A percentile compares a stretch with the other conserved stretches of the same genome.
Evolutionary conservation across 345 rosid genomes (phyloP).

Genomic region (Populus nigra): DNA sequence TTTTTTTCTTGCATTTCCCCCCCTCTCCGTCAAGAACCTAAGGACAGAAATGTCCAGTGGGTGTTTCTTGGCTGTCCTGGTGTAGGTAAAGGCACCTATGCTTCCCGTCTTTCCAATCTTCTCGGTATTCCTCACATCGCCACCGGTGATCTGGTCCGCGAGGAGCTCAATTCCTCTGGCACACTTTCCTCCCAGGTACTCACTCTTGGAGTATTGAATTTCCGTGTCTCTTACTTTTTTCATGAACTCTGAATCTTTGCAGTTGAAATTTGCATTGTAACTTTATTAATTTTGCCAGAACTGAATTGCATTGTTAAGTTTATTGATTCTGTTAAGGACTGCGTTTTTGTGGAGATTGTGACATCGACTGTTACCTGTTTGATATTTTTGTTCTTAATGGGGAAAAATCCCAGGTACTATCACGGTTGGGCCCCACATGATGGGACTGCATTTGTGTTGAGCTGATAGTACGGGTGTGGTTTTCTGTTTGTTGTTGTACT

Average conservation of each 20-base stretch:
- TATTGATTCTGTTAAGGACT: not conserved
- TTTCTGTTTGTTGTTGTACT: constrained; percentile 13
- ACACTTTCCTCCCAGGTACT: constrained; percentile 77
- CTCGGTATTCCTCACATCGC: constrained; percentile 91
- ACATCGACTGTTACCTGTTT: not conserved
- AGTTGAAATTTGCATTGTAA: not conserved
- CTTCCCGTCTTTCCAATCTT: constrained; percentile 81
- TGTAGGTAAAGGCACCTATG: constrained; percentile 96
- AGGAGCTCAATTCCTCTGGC: constrained; percentile 76
- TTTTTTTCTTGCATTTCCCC: constrained; percentile 22
- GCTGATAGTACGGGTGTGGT: not conserved
- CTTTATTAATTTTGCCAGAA: not conserved
- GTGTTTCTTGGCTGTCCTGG: constrained; percentile 98
- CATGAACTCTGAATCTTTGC: not conserved
- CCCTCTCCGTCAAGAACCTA: constrained; percentile 20
- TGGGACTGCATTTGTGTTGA: not conserved
- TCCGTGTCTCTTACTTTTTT: not conserved
- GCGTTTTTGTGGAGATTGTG: not conserved
- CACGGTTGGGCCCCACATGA: not conserved
- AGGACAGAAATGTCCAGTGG: constrained; percentile 72
- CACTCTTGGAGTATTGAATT: not conserved
- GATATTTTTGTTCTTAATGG: not conserved
- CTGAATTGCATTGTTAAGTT: not conserved
- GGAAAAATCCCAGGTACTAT: not conserved
- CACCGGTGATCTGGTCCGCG: constrained; percentile 98